phyloP scores from a whole-genome alignment of 305 asterid species.

The Fraxinus sp. region DNA sequence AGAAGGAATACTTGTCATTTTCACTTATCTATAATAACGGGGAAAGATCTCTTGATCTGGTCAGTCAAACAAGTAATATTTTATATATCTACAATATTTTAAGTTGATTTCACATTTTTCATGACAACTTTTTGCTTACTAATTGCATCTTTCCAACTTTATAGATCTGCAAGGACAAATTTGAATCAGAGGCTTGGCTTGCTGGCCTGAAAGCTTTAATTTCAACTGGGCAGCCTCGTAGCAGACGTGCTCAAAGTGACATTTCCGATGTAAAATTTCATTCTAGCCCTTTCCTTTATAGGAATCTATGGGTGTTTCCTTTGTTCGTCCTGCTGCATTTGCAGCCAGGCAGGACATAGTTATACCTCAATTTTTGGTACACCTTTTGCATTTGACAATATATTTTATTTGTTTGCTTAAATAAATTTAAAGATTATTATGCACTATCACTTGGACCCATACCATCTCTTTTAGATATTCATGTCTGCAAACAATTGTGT shows the following conservation, averaged over 20 bases:
- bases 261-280: conserved; percentile 54
- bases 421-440: not conserved
- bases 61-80: conserved; percentile 31
- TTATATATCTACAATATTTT: not conserved
- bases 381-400: not conserved
- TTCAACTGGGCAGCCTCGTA: conserved; percentile 57
- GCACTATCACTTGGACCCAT: not conserved
- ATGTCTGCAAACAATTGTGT: not conserved
- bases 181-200: conserved; percentile 87
- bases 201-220: conserved; percentile 73
- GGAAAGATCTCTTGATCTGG: conserved; percentile 94
- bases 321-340: not conserved
- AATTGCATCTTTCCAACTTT: conserved; percentile 17
- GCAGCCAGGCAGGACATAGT: conserved; percentile 9
- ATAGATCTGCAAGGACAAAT: conserved; percentile 90
- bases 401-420: not conserved
- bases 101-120: not conserved
- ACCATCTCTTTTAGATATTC: not conserved
- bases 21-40: conserved; percentile 84
- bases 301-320: conserved; percentile 1
- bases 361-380: conserved; percentile 1
- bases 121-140: conserved; percentile 1
- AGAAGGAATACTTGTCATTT: conserved; percentile 91
- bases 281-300: conserved; percentile 13
- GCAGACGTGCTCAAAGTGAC: conserved; percentile 78